Conservation (phyloP, 257 asterid species). For the Solanum megistacrolobum region DNA sequence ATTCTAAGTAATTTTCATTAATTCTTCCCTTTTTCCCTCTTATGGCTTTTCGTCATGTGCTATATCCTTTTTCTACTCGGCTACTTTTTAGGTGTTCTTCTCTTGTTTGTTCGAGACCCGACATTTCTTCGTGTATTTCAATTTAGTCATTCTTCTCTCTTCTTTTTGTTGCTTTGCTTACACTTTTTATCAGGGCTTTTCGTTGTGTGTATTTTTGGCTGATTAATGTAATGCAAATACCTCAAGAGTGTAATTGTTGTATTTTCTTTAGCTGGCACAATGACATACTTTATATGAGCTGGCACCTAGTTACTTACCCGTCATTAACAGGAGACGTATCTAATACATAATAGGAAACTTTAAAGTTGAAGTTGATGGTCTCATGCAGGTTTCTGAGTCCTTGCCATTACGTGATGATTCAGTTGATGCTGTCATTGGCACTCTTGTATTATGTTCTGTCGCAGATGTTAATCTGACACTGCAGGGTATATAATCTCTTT, state of each 20-base stretch:
- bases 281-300: neutral
- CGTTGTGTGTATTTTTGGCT: neutral
- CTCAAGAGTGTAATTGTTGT: neutral
- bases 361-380: neutral
- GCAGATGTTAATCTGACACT: conserved; percentile 54
- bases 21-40: neutral
- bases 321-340: neutral
- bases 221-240: neutral
- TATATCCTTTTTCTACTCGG: neutral
- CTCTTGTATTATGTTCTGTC: conserved; percentile 91
- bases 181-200: neutral
- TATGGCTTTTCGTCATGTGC: neutral
- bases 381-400: conserved; percentile 72
- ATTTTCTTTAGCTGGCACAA: neutral
- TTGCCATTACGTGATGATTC: conserved; percentile 74
- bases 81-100: neutral
- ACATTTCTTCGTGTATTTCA: neutral
- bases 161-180: neutral
- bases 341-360: neutral
- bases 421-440: conserved; percentile 82
- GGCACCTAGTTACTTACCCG: neutral
- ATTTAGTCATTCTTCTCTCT: neutral
- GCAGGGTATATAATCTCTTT: conserved; percentile 34
- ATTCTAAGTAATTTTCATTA: neutral
- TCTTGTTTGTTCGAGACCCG: neutral